Percentiles rank a stretch among this genome's conserved stretches.
These are phyloP conservation scores for Barnettozyma wickerhamii DNA, from an alignment of 805 yeast genomes.

Conservation along the genomic window DNA sequence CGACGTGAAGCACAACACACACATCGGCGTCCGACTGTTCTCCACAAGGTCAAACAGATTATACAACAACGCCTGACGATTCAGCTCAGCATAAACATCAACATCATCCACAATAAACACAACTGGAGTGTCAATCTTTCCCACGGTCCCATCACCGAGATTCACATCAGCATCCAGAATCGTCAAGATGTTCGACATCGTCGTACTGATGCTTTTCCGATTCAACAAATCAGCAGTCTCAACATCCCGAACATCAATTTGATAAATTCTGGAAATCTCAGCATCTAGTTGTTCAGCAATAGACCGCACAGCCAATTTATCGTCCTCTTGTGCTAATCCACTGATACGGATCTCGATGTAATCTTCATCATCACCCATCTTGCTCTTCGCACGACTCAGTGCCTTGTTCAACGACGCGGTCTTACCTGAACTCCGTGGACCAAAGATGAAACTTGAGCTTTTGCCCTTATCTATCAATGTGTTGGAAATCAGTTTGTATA, in stretches of 20 bases:
- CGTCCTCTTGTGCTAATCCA: constrained; percentile 72
- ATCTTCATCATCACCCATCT: constrained; percentile 38
- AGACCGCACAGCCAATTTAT: constrained; percentile 73
- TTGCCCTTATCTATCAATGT: constrained; percentile 70
- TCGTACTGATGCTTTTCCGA: constrained; percentile 51
- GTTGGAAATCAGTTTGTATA: constrained; percentile 55
- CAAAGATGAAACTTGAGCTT: constrained; percentile 74
- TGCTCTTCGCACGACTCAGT: constrained; percentile 27
- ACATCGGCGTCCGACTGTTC: constrained; percentile 60
- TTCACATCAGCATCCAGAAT: constrained; percentile 40
- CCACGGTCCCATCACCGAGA: constrained; percentile 7
- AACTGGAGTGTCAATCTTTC: constrained; percentile 40
- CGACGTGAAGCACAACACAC: constrained; percentile 77
- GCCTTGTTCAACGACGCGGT: constrained; percentile 58
- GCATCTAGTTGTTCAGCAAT: constrained; percentile 79
- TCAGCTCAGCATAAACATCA: constrained; percentile 67
- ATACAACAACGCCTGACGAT: constrained; percentile 80
- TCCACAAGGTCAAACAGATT: constrained; percentile 87
- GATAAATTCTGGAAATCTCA: constrained; percentile 31
- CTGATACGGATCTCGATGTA: constrained; percentile 62
- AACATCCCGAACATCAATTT: constrained; percentile 20
- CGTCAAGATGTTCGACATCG: constrained; percentile 54
- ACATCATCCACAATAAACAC: constrained; percentile 82
- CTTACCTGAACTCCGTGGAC: constrained; percentile 80
- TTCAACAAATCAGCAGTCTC: constrained; percentile 35